phyloP scores from a whole-genome alignment of 2,329 filamentous ascomycete species.

The Pestalotiopsis sp. region DNA sequence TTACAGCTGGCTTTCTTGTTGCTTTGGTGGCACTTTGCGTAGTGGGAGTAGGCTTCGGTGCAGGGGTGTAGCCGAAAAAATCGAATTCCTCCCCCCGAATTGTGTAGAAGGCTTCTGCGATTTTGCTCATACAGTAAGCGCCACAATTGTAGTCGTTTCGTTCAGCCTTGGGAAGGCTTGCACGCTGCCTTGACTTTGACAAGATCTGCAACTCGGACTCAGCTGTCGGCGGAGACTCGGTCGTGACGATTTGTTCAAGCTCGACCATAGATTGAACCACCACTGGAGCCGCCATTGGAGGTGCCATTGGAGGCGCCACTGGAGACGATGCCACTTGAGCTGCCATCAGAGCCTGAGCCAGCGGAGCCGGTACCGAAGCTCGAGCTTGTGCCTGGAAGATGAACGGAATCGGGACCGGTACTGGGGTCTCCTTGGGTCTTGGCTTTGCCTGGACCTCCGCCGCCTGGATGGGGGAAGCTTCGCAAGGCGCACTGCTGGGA shows the following conservation, averaged over 20 bases:
- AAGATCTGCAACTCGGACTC: background rate
- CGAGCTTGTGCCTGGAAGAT: background rate
- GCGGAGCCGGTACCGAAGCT: background rate
- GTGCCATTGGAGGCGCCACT: background rate
- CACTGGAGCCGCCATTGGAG: background rate
- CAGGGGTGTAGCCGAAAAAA: slow-evolving; percentile 30
- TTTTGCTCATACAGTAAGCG: slow-evolving; percentile 33
- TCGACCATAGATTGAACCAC: background rate
- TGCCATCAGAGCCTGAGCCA: background rate
- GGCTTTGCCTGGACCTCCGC: background rate
- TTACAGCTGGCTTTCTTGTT: background rate
- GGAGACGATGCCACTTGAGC: background rate
- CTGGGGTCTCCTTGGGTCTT: background rate
- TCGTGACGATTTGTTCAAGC: background rate
- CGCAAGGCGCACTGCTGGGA: background rate
- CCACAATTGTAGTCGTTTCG: slow-evolving; percentile 35
- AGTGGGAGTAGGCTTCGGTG: background rate
- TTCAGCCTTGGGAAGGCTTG: slow-evolving; percentile 34
- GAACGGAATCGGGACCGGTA: slow-evolving; percentile 1
- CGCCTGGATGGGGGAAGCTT: slow-evolving; percentile 5
- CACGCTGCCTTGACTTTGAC: slow-evolving; percentile 17
- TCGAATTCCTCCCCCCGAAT: slow-evolving; percentile 33
- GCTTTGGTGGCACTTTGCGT: background rate
- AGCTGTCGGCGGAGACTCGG: background rate
- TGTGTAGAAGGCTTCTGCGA: slow-evolving; percentile 33